A percentile compares a stretch with the other conserved stretches of the same genome.
phyloP scores from a whole-genome alignment of 78 protist species.

The Polysphondylium violaceum region DNA sequence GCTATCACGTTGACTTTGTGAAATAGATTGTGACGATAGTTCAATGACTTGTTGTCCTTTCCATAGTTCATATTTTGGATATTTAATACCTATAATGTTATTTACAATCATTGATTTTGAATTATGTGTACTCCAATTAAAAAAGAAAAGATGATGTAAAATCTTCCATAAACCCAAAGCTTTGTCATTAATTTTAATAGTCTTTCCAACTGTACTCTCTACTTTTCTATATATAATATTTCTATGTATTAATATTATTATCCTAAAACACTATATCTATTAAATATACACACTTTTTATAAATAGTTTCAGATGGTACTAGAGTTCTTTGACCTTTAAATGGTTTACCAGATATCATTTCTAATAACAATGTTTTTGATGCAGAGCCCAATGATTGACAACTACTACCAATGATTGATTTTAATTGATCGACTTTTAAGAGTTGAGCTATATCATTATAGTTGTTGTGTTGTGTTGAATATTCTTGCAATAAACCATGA shows the following conservation, averaged over 20 bases:
- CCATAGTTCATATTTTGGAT: constrained; percentile 45
- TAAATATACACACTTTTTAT: not conserved
- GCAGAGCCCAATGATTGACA: not conserved
- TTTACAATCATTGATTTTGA: constrained; percentile 31
- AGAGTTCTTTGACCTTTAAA: constrained; percentile 27
- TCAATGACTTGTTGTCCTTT: not conserved
- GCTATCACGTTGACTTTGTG: not conserved
- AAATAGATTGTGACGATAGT: not conserved
- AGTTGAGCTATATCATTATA: constrained; percentile 21
- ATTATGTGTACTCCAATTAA: constrained; percentile 34
- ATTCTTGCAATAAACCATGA: not conserved
- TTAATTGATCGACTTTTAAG: constrained; percentile 4
- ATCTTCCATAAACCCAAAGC: constrained; percentile 20
- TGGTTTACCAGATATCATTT: constrained; percentile 15
- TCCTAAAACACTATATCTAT: not conserved
- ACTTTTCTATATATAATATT: constrained; percentile 1
- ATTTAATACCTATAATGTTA: constrained; percentile 30
- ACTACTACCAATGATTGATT: not conserved
- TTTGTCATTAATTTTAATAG: not conserved
- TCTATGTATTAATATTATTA: not conserved
- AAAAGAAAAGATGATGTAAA: constrained; percentile 54
- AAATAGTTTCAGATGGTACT: not conserved
- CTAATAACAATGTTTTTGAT: not conserved
- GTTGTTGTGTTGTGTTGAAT: constrained; percentile 1
- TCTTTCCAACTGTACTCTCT: constrained; percentile 16